Conservation (phyloP, 441 rosid genomes). For the Brassica balearica region DNA sequence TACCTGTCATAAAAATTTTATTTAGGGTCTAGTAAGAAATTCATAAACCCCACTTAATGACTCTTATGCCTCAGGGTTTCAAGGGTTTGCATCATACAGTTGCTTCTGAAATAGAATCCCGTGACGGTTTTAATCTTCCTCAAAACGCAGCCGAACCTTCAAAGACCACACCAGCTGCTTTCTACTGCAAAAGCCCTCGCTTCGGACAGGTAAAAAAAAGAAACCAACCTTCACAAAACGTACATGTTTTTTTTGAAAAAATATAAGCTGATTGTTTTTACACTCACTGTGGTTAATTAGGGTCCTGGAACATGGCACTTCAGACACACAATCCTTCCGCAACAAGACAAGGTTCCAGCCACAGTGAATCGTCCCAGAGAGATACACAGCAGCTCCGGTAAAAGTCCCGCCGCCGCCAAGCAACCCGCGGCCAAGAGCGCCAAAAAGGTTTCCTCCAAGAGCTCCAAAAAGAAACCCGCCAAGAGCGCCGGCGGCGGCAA, state of each 20-base stretch:
- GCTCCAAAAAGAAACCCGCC: constrained; percentile 9
- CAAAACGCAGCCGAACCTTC: neutral
- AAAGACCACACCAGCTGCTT: neutral
- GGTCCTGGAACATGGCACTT: constrained; percentile 94
- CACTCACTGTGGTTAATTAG: constrained; percentile 45
- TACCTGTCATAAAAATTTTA: no score
- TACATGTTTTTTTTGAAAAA: neutral
- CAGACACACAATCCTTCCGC: constrained; percentile 87
- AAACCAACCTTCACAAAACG: constrained; percentile 24
- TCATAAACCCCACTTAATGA: neutral
- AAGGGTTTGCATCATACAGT: neutral
- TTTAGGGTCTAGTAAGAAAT: no score
- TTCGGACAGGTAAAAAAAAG: constrained; percentile 82
- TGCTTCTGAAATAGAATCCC: neutral
- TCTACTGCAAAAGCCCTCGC: constrained; percentile 69
- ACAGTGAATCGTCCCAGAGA: constrained; percentile 64
- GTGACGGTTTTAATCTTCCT: neutral
- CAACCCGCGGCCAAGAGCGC: neutral
- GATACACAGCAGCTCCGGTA: constrained; percentile 66
- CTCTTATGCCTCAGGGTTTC: neutral
- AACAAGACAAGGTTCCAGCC: constrained; percentile 83
- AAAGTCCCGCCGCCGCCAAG: neutral
- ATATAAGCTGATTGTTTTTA: neutral
- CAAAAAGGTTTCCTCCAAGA: neutral
- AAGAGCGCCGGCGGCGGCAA: neutral